These are phyloP conservation scores for Metschnikowia amazonensis DNA, from an alignment of 805 yeast genomes.

Conservation along the genomic window DNA sequence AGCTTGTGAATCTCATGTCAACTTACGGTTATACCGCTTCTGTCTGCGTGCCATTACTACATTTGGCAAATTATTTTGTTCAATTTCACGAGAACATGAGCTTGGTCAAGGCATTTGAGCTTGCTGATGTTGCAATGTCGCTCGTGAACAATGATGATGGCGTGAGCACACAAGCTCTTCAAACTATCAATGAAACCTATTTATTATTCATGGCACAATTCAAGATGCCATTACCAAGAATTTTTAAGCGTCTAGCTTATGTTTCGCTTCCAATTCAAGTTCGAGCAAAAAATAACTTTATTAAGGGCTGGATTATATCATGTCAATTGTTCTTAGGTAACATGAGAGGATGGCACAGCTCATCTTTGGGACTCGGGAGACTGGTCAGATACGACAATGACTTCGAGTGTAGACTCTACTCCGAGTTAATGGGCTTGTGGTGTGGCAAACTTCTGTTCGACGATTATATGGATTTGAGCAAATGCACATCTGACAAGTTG, in stretches of 20 bases:
- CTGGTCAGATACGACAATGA: conserved; percentile 7
- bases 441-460: conserved; percentile 6
- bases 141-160: conserved; percentile 32
- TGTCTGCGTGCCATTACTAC: conserved; percentile 38
- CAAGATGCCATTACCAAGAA: conserved; percentile 36
- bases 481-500: not conserved
- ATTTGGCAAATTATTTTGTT: conserved; percentile 34
- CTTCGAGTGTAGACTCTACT: conserved; percentile 6
- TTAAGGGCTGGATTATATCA: conserved; percentile 9
- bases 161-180: conserved; percentile 32
- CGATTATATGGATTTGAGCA: conserved; percentile 7
- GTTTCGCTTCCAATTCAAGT: conserved; percentile 6
- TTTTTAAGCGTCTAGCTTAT: conserved; percentile 23
- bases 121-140: conserved; percentile 36
- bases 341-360: conserved; percentile 13
- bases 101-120: conserved; percentile 39
- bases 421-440: conserved; percentile 12
- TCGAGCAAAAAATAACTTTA: conserved; percentile 7
- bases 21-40: conserved; percentile 38
- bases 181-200: conserved; percentile 40
- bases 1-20: conserved; percentile 32
- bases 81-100: conserved; percentile 26
- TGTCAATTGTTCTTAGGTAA: conserved; percentile 11
- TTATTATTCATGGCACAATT: conserved; percentile 39
- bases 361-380: conserved; percentile 10